Base-by-base conservation (phyloP, 768 basidiomycete species). In the Crucibulum laeve region DNA sequence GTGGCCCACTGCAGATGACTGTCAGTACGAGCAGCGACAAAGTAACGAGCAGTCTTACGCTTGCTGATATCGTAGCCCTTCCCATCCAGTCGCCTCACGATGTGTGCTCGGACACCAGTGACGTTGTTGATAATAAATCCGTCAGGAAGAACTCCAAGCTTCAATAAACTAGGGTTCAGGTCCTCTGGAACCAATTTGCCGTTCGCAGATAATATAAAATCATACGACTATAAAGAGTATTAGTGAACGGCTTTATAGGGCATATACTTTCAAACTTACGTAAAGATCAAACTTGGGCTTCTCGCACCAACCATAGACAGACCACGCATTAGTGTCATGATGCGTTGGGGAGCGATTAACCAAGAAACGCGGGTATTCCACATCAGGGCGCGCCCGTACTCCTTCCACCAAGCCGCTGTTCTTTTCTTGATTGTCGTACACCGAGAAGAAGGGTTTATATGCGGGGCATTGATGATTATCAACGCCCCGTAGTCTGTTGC, bases 51-150 rank as follows among this genome's bases (percentile, higher is more conserved):
- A 37, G 32, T 61, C 85, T 56, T 53, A 93, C 93, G 67, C 68
- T 81, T 89, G 25, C 85, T 76, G 42, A 97, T 74, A 53, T 95
- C 89, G 53, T 91, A 95, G 5, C 92, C 92, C 52, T 73, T 82
- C 10, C 84, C 84, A 53, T 94, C 92, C 42, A 92, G 59, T 21
- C 91, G 74, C 55, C 79, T 84, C 18, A 89, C 82, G 15, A 94
- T 82, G 48, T 82, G 82, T 1, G 82, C 75, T 26, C 88, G 77
- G 37, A 96, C 74, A 4, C 91, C 92, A 2, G 84, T 76, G 6
- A 91, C 69, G 55, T 92, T 85, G 40, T 83, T 74, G 23, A 95
- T 63, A 35, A 91, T 63, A 55, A 79, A 90, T 1, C 93, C 93
- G 56, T 84, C 79, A 3, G 70, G 51, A 21, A 82, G 73, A 22